phyloP scores from a whole-genome alignment of 495 filamentous ascomycete species.

The Opeltia flavorubescens region DNA sequence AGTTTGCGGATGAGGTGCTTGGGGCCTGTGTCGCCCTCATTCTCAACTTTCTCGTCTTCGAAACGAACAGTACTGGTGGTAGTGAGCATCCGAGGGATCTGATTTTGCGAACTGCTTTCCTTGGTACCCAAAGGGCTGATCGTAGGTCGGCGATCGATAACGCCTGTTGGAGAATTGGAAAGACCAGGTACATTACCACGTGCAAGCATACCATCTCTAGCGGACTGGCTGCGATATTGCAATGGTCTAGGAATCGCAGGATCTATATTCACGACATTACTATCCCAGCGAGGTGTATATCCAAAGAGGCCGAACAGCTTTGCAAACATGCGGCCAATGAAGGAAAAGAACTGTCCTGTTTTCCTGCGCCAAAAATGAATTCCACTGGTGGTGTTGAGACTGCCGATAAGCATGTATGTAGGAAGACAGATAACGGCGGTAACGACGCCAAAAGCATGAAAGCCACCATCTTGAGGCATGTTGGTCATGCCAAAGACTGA shows the following conservation, averaged over 20 bases:
- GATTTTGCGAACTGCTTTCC: neutral
- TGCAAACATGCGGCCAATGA: neutral
- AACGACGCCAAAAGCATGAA: conserved; percentile 24
- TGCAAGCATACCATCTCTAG: conserved; percentile 5
- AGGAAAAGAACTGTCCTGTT: neutral
- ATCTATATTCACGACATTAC: neutral
- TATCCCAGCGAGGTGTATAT: neutral
- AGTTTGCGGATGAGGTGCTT: neutral
- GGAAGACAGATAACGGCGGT: conserved; percentile 27
- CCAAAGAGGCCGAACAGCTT: neutral
- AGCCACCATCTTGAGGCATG: conserved; percentile 20
- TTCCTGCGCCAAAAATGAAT: conserved; percentile 7
- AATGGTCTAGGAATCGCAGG: neutral
- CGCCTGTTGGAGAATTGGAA: neutral
- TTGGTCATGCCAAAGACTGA: conserved; percentile 33
- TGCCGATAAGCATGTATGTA: conserved; percentile 29
- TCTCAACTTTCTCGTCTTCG: neutral
- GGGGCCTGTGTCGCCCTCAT: neutral
- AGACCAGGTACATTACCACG: neutral
- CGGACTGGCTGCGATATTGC: neutral
- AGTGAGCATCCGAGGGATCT: neutral
- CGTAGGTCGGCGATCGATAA: neutral
- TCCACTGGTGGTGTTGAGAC: conserved; percentile 19
- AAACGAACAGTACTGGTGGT: neutral
- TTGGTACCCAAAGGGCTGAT: neutral